Evolutionary conservation across 495 filamentous ascomycete genomes (phyloP).

Genomic region (Cudoniella acicularis): DNA sequence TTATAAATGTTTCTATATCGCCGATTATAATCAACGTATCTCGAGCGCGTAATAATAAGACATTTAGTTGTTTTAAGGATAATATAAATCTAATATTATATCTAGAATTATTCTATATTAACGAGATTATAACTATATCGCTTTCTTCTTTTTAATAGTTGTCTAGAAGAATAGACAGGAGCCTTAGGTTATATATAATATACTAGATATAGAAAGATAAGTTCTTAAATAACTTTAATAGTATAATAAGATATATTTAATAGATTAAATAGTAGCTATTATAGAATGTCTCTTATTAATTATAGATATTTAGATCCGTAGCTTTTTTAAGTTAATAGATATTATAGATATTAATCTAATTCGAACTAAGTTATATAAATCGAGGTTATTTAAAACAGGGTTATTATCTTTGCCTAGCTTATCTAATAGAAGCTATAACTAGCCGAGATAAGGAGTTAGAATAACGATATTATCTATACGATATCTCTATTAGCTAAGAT

Average conservation of each 20-base stretch:
- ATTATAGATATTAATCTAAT: slow-evolving; percentile 58
- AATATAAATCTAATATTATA: slow-evolving; percentile 73
- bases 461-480: slow-evolving; percentile 59
- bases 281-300: slow-evolving; percentile 43
- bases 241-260: too few species aligned
- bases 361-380: slow-evolving; percentile 58
- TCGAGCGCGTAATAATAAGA: slow-evolving; percentile 66
- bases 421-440: slow-evolving; percentile 54
- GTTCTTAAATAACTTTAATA: too few species aligned
- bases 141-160: slow-evolving; percentile 79
- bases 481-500: slow-evolving; percentile 72
- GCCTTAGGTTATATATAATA: too few species aligned
- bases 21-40: slow-evolving; percentile 67
- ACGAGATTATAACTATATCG: slow-evolving; percentile 62
- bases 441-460: slow-evolving; percentile 69
- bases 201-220: too few species aligned
- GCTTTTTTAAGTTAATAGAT: slow-evolving; percentile 45
- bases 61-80: slow-evolving; percentile 63
- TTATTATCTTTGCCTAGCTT: slow-evolving; percentile 47
- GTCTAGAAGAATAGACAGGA: too few species aligned
- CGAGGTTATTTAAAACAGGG: slow-evolving; percentile 63
- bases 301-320: slow-evolving; percentile 55
- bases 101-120: slow-evolving; percentile 61
- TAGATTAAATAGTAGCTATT: too few species aligned
- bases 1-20: slow-evolving; percentile 62